phyloP scores from a whole-genome alignment of 2,329 filamentous ascomycete genomes.

The Stachybotrys chartarum region DNA sequence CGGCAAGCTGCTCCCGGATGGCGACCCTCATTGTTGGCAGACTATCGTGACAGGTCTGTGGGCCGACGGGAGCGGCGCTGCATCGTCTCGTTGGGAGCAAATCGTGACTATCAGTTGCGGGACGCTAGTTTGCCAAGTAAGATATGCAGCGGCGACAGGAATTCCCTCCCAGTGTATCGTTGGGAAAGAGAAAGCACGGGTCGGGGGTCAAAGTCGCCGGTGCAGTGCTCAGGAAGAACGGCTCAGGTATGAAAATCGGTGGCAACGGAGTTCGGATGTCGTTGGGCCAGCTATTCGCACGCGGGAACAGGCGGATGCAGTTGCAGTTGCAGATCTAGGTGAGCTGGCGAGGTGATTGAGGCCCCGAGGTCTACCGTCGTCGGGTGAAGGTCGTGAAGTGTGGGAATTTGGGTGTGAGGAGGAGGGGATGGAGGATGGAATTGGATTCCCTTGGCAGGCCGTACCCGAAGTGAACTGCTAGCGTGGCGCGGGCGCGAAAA shows the following conservation, averaged over 20 bases:
- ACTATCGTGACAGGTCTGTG: constrained; percentile 12
- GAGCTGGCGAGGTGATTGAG: neutral
- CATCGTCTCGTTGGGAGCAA: constrained; percentile 13
- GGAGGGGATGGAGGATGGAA: neutral
- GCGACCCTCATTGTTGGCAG: constrained; percentile 64
- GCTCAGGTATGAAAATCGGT: neutral
- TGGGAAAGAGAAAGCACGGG: neutral
- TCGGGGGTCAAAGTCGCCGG: neutral
- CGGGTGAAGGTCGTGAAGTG: no score
- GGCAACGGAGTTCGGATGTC: neutral
- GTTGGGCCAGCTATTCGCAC: no score
- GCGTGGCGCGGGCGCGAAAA: neutral
- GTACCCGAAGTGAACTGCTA: neutral
- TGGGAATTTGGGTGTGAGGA: neutral
- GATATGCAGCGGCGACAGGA: neutral
- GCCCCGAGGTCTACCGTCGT: neutral
- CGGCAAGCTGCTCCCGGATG: constrained; percentile 79
- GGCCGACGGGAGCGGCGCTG: constrained; percentile 14
- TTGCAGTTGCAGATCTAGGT: no score
- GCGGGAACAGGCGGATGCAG: no score
- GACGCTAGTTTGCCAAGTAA: neutral
- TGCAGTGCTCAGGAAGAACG: neutral
- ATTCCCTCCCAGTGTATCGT: neutral
- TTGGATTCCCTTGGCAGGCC: neutral
- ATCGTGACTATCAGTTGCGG: constrained; percentile 5